These are phyloP conservation scores for Aeschynomene evenia DNA, from an alignment of 306 rosid genomes.

Conservation along the genomic window DNA sequence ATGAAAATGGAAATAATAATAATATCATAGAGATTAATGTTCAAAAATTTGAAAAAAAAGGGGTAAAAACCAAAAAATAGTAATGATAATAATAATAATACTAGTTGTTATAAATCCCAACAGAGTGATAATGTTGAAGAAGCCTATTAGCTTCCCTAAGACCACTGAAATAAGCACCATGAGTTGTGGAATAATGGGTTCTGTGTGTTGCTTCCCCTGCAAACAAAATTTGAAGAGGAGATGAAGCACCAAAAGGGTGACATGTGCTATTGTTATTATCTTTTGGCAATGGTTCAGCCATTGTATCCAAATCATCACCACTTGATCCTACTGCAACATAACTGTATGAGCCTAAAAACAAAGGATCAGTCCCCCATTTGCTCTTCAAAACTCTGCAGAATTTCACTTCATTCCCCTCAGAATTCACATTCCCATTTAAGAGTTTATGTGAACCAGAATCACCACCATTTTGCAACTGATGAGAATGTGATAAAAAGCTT, in stretches of 20 bases:
- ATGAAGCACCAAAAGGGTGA: conserved; percentile 38
- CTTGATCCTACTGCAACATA: conserved; percentile 90
- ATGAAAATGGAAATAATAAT: conserved; percentile 54
- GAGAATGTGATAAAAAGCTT: conserved; percentile 43
- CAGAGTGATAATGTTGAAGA: conserved; percentile 77
- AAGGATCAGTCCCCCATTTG: conserved; percentile 80
- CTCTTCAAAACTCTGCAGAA: conserved; percentile 64
- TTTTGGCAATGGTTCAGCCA: conserved; percentile 90
- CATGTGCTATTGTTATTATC: conserved; percentile 30
- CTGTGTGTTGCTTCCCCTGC: conserved; percentile 99
- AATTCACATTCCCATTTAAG: conserved; percentile 47
- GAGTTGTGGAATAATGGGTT: conserved; percentile 97
- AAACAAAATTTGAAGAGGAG: conserved; percentile 81
- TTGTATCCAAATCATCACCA: conserved; percentile 76
- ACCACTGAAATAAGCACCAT: conserved; percentile 97
- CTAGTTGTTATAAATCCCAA: conserved; percentile 50
- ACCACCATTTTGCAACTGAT: conserved; percentile 25
- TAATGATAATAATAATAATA: conserved; percentile 16
- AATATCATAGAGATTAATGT: conserved; percentile 54
- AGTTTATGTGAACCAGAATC: conserved; percentile 29
- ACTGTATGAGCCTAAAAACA: conserved; percentile 84
- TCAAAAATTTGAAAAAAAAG: conserved; percentile 28
- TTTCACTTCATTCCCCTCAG: conserved; percentile 42
- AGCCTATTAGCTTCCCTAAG: conserved; percentile 96
- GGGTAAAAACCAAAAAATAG: not conserved